Evolutionary conservation across 257 asterid genomes (phyloP), one percentile per base, ranked within the genome.

Genomic region (Nicotiana obtusifolia): DNA sequence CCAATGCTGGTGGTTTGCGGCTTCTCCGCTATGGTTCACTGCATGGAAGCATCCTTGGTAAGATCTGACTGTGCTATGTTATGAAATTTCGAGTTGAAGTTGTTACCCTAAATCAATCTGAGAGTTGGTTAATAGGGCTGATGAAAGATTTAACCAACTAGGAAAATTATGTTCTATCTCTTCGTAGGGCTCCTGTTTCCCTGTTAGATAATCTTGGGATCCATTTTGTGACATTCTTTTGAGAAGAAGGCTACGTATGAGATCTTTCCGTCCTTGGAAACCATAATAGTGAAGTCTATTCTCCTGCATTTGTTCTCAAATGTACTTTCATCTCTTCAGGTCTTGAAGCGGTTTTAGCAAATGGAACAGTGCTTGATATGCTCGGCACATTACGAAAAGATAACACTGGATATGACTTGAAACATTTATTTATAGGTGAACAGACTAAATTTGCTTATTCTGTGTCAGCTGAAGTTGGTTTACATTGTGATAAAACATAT

Each of bases 1-100:
- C 99, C 80, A 95, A 95, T 91, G 99, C 99, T 78, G 99, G 99
- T 83, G 99, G 99, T 44, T 87, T 95, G 89, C 97, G 99, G 81
- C 94, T 95, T 88, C 87, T 95, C 80, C 98, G 99, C 11, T 94
- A 91, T 84, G 99, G 98, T 75, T 95, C 98, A 71, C 97, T 95
- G 80, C 98, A 94, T 84, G 99, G 99, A 78, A 93, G 88, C 82
- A 97, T 95, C 81, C 99, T 95, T 61, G 99, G 99, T 94, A 84
- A 90, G 94, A 57, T 65, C 26, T 73, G 35, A 3, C 14, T 77
- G 49, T 26, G 66, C 80, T 84, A 30, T 62, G 10, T 28, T 64
- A 33, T 80, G 62, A 66, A 16, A 30, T 80, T 80, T 44, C 37
- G n/a, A 49, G 52, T 64, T 13, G 47, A 64, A 64, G 54, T 64